Evolutionary conservation across 1,284 basidiomycete genomes (phyloP), one percentile per base, ranked within the genome.

Genomic region (Stygiomarasmius scandens): DNA sequence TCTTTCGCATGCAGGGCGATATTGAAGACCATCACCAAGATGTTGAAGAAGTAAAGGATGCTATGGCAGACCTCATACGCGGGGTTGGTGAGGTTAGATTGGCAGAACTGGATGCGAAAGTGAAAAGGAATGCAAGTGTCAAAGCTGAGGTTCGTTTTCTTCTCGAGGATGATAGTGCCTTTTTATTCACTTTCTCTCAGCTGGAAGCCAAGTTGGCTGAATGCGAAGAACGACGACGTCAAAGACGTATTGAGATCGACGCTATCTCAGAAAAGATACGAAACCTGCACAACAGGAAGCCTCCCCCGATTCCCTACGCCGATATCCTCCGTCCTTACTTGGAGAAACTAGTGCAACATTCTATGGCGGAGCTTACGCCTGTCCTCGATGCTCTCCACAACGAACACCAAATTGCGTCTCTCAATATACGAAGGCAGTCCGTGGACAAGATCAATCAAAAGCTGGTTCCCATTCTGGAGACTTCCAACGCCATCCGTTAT

Each of bases 291-390:
- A 54, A 36, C 2, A 60, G 50, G 16, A 54, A 50, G 12, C 27
- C 46, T 12, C 10, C 54, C 6, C 23, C 62, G 11, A 38, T 50
- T 22, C 46, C 54, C n/a, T 49, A 53, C 44, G 20, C n/a, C 38
- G 51, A 55, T 4, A 49, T 23, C 2, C 24, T 64, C 6, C 32
- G 51, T 12, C 47, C 54, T 10, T 52, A 47, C 23, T 58, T 60
- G n/a, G 44, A 55, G 41, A 34, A 23, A 12, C 34, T 56, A 3
- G 58, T 63, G 1, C 25, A 52, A 8, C 22, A 24, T 19, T 61
- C 64, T n/a, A 52, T 67, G 11, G 32, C 60, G 49, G 59, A 66
- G 27, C 48, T 67, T 11, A 29, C 60, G 12, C 66, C 64, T 4
- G 56, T 60, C 11, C 48, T 67, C 9, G 16, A 57, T 19, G 49